Base-by-base conservation (phyloP, 2,329 filamentous ascomycete species). In the Claviceps africana region DNA sequence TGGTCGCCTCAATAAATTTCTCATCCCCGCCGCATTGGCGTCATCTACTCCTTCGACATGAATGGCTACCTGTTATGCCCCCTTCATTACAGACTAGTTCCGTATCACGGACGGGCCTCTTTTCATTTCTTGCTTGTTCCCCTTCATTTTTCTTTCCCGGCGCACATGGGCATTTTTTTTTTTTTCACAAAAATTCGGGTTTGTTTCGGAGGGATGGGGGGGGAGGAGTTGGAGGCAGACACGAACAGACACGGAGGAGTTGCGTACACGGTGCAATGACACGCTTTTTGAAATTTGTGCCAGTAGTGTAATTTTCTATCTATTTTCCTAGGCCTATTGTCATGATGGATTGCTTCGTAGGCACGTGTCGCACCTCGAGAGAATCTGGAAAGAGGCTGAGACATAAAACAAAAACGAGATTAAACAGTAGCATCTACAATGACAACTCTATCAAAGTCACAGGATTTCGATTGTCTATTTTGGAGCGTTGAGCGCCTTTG, bases 401-500 rank as follows among this genome's bases (percentile, higher is more conserved):
- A 37, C 35, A 37, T n/a, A 25, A 11, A 8, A 25, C 13, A 39
- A 28, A 9, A 17, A 37, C 21, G 30, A 48, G 47, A 48, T 28
- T 4, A 28, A 13, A 30, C 21, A 11, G 8, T 15, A 48, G 17
- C 15, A 40, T 40, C 19, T 22, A 30, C 25, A 33, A 33, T 39
- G 25, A 30, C 25, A 33, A 39, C 5, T 44, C 31, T 33, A 28
- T 42, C 54, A 37, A 13, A 1, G 6, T 30, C 21, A 21, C 15
- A 50, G n/a, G 10, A 30, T 8, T 8, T 40, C 15, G 8, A 19
- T 40, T 4, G n/a, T 47, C 43, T 31, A 5, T 25, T 50, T 52
- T 47, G 50, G 51, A 57, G 53, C 53, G 57, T 56, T 56, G 56
- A 59, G 52, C 51, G 30, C 51, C 51, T 50, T 30, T 48, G 15